phyloP scores from a whole-genome alignment of 805 yeast genomes.

The Blastobotrys terrestris region DNA sequence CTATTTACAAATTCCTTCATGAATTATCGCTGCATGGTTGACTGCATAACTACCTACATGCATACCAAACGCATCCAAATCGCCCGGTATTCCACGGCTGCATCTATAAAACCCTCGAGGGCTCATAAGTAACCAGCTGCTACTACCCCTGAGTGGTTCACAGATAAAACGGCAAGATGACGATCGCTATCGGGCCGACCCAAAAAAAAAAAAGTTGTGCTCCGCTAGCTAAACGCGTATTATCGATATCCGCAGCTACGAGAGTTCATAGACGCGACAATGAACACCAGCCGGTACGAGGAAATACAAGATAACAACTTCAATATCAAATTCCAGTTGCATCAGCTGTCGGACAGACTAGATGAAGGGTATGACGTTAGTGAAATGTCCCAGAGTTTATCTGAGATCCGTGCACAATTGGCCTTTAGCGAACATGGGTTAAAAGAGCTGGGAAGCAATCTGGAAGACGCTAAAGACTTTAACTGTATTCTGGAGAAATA shows the following conservation, averaged over 20 bases:
- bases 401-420: background rate
- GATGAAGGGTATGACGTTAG: background rate
- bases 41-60: too few relatives aligned
- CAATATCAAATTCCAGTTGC: slow-evolving; percentile 1
- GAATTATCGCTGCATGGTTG: too few relatives aligned
- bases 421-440: background rate
- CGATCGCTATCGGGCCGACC: too few relatives aligned
- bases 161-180: too few relatives aligned
- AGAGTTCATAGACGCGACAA: background rate
- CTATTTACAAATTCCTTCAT: too few relatives aligned
- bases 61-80: too few relatives aligned
- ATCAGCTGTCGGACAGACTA: slow-evolving; percentile 1
- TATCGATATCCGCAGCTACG: background rate
- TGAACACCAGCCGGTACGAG: slow-evolving; percentile 1
- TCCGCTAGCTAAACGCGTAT: too few relatives aligned
- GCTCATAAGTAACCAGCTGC: too few relatives aligned
- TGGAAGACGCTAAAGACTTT: background rate
- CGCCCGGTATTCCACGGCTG: too few relatives aligned
- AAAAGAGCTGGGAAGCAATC: background rate
- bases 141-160: too few relatives aligned
- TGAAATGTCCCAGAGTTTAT: background rate
- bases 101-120: too few relatives aligned
- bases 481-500: background rate
- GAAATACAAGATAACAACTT: slow-evolving; percentile 4
- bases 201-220: too few relatives aligned